Evolutionary conservation across 768 basidiomycete genomes (phyloP), one percentile per base, ranked within the genome.

Genomic region (Tricholoma terreum): DNA sequence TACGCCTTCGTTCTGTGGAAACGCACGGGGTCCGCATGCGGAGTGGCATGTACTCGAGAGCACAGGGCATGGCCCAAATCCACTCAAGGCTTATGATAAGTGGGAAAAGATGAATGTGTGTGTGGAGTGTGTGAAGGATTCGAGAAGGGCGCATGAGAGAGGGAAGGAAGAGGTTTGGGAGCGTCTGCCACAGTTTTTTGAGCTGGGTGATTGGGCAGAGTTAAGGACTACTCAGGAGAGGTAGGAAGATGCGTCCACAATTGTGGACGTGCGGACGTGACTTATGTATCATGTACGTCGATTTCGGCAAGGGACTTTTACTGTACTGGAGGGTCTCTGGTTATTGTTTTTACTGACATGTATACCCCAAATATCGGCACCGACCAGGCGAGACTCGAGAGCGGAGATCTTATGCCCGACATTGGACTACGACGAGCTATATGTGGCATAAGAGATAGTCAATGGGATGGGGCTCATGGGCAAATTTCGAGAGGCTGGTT

Each of bases 41-140:
- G 76, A 80, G 60, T 80, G 78, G 78, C 75, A 75, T 50, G 59
- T 73, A n/a, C 51, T 77, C 9, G 75, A 75, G 58, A 68, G 72
- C 46, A 67, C 65, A 33, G 70, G 63, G 38, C 43, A 48, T 50
- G 71, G 30, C 68, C 77, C 61, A 31, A 65, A 75, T 56, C 74
- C 75, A 19, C 58, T 77, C 35, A 61, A 70, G 56, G 63, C 57
- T 50, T 77, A 69, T 57, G 70, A 71, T 30, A 57, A 66, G 30
- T 78, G 76, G 76, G 62, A 67, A 19, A 54, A 58, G 52, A 60
- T 78, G 36, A 70, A 71, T 10, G 71, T 77, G 17, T 79, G 77
- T 54, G 14, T 30, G 9, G 59, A 64, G 6, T 77, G 76, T 63
- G 65, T 72, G 34, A 59, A 52, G 12, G 65, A 71, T 49, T 72